These are phyloP conservation scores for Fusarium xyrophilum DNA, from an alignment of 2,329 filamentous ascomycete species.

Conservation along the genomic window DNA sequence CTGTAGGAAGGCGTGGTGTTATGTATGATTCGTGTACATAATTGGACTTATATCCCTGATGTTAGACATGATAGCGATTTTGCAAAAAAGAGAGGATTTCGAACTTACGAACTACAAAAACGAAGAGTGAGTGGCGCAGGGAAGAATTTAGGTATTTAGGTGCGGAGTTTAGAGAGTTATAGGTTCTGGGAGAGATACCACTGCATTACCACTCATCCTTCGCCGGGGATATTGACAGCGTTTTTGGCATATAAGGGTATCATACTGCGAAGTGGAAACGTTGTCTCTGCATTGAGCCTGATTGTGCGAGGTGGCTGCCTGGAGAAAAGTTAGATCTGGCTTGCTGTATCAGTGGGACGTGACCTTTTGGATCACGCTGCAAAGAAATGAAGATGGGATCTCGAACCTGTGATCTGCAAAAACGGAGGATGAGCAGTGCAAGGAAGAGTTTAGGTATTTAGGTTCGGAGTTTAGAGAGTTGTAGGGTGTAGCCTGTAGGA, in stretches of 20 bases:
- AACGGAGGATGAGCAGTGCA: too few species aligned
- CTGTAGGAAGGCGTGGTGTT: neutral
- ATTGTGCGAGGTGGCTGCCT: too few species aligned
- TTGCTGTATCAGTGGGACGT: too few species aligned
- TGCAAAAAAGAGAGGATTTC: neutral
- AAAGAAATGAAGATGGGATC: too few species aligned
- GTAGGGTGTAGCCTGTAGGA: too few species aligned
- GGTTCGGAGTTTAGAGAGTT: too few species aligned
- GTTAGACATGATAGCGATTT: neutral
- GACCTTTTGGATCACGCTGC: too few species aligned
- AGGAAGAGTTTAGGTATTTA: too few species aligned
- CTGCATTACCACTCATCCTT: neutral
- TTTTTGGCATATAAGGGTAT: neutral
- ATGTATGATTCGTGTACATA: neutral
- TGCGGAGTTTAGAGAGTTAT: neutral
- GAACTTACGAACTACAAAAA: neutral
- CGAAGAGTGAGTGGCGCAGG: neutral
- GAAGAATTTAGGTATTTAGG: neutral
- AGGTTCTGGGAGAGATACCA: neutral
- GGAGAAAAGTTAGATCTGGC: too few species aligned
- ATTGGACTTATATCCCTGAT: accelerated
- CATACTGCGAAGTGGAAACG: too few species aligned
- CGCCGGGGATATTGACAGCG: accelerated
- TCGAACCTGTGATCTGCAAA: too few species aligned
- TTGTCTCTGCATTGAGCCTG: too few species aligned